phyloP scores from a whole-genome alignment of 805 yeast species.

The Saccharomycopsis guyanensis region DNA sequence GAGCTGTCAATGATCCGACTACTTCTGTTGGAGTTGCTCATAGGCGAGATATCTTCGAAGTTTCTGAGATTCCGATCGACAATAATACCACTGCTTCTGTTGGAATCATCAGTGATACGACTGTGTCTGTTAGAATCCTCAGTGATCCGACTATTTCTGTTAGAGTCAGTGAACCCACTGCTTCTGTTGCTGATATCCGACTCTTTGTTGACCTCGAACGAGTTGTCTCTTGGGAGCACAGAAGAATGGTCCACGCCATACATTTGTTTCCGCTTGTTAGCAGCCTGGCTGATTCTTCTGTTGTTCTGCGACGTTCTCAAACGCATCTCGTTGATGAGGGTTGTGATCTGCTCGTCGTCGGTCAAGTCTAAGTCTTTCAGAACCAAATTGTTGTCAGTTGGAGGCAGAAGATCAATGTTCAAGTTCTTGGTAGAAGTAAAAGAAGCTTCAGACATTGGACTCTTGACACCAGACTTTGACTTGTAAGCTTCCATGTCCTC shows the following conservation, averaged over 20 bases:
- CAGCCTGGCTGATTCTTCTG: neutral
- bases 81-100: neutral
- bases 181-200: neutral
- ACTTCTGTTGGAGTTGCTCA: neutral
- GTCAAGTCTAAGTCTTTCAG: conserved; percentile 18
- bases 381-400: conserved; percentile 7
- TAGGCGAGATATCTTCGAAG: neutral
- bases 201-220: neutral
- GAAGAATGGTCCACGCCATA: neutral
- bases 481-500: neutral
- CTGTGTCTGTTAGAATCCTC: neutral
- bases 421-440: conserved; percentile 7
- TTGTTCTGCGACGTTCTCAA: neutral
- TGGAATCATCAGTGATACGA: neutral
- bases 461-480: neutral
- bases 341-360: conserved; percentile 20
- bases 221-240: neutral
- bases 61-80: neutral
- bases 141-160: neutral
- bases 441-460: neutral
- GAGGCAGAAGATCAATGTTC: conserved; percentile 16
- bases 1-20: neutral
- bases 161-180: neutral
- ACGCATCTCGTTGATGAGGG: conserved; percentile 19
- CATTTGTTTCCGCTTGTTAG: neutral